Evolutionary conservation across 768 basidiomycete species (phyloP).

Genomic region (Psilocybe cubensis): DNA sequence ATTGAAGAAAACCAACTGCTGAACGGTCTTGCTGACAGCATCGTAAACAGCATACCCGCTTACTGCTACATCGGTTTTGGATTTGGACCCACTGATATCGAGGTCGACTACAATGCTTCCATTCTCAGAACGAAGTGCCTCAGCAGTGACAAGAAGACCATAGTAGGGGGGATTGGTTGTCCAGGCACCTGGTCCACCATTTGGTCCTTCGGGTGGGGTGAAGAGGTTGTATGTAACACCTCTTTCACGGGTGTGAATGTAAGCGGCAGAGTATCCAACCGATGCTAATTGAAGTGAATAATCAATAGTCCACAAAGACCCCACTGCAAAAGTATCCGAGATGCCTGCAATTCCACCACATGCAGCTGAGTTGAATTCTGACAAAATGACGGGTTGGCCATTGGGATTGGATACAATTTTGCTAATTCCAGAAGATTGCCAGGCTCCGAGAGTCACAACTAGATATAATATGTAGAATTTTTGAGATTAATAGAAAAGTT

Average conservation of each 20-base stretch:
- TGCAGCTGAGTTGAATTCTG: constrained; percentile 57
- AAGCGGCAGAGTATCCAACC: constrained; percentile 50
- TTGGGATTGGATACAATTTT: constrained; percentile 32
- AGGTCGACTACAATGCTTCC: constrained; percentile 51
- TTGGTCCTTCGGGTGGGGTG: constrained; percentile 40
- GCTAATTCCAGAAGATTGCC: constrained; percentile 47
- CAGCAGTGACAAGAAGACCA: constrained; percentile 47
- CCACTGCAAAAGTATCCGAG: constrained; percentile 55
- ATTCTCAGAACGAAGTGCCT: constrained; percentile 43
- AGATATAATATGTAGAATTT: background rate
- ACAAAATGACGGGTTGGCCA: constrained; percentile 42
- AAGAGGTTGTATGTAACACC: constrained; percentile 58
- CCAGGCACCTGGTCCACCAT: constrained; percentile 44
- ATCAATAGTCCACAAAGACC: constrained; percentile 54
- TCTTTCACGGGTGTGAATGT: constrained; percentile 55
- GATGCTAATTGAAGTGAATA: constrained; percentile 56
- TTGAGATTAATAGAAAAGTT: background rate
- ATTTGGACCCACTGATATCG: constrained; percentile 42
- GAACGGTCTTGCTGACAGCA: constrained; percentile 41
- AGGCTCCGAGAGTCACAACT: constrained; percentile 45
- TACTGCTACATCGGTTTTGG: constrained; percentile 39
- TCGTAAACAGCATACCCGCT: constrained; percentile 67
- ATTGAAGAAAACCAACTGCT: constrained; percentile 53
- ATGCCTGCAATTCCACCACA: constrained; percentile 57
- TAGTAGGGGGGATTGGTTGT: constrained; percentile 54